These are phyloP conservation scores for Sclerotinia glacialis DNA, from an alignment of 2,329 filamentous ascomycete genomes.

Conservation along the genomic window DNA sequence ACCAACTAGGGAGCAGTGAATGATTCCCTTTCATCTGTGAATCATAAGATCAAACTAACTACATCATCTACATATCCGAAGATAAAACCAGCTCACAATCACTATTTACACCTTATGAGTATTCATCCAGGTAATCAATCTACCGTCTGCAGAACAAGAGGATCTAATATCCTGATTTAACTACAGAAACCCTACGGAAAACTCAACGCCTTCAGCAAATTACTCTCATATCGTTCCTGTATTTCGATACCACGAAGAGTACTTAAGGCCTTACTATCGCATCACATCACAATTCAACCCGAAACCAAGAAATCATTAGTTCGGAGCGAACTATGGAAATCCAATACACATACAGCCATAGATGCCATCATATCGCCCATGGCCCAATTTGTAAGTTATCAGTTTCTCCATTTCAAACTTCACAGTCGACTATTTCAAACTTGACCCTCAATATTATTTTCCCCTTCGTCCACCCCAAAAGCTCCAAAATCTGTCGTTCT, in stretches of 20 bases:
- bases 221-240: too few species aligned
- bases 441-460: neutral
- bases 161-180: too few species aligned
- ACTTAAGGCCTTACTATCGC: neutral
- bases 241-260: rapidly evolving
- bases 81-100: neutral
- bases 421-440: too few species aligned
- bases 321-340: slow-evolving; percentile 17
- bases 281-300: neutral
- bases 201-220: neutral
- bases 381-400: slow-evolving; percentile 20
- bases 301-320: neutral
- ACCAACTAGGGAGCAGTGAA: neutral
- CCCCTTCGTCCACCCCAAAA: too few species aligned
- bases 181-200: too few species aligned
- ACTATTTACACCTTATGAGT: neutral
- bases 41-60: neutral
- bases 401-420: too few species aligned
- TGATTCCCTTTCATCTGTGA: neutral
- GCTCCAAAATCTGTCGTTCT: too few species aligned
- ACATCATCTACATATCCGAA: neutral
- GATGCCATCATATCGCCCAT: slow-evolving; percentile 26
- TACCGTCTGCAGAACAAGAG: neutral
- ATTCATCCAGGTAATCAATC: neutral
- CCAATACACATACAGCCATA: slow-evolving; percentile 28